Conservation (phyloP, 2,329 filamentous ascomycete genomes). For the Chalaropsis thielavioides region DNA sequence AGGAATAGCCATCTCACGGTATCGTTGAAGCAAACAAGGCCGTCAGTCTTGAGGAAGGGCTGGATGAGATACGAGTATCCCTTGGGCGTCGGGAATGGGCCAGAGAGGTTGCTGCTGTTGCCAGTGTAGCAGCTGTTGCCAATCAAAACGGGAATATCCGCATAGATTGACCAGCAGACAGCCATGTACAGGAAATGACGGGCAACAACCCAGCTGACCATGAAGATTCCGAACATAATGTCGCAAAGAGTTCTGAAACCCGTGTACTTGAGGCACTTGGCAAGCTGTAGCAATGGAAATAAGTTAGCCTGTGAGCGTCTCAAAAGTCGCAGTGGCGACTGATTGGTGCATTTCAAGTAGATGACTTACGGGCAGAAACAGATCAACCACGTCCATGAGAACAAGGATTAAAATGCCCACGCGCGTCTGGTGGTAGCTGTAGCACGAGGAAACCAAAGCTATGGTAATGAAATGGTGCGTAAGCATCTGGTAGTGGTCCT, state of each 20-base stretch:
- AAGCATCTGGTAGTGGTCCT: slow-evolving; percentile 95
- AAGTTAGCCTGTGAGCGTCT: slow-evolving; percentile 17
- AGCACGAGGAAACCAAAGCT: slow-evolving; percentile 63
- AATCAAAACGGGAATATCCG: slow-evolving; percentile 47
- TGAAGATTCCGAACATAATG: slow-evolving; percentile 68
- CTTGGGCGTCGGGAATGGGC: slow-evolving; percentile 38
- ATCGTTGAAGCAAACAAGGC: slow-evolving; percentile 65
- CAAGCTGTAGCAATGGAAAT: slow-evolving; percentile 39
- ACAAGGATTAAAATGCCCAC: slow-evolving; percentile 81
- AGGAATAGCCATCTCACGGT: slow-evolving; percentile 66
- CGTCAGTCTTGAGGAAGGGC: slow-evolving; percentile 56
- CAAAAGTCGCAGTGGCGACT: background rate
- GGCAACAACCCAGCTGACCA: slow-evolving; percentile 68
- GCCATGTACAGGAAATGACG: slow-evolving; percentile 69
- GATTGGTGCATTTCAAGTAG: background rate
- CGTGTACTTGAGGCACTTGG: slow-evolving; percentile 88
- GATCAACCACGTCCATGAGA: slow-evolving; percentile 86
- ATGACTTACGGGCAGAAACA: slow-evolving; percentile 62
- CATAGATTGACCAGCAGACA: slow-evolving; percentile 71
- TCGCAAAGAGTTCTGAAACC: slow-evolving; percentile 67
- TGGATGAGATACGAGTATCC: slow-evolving; percentile 51
- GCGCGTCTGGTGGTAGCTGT: slow-evolving; percentile 73
- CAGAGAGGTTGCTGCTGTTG: slow-evolving; percentile 37
- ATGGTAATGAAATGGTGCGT: slow-evolving; percentile 86
- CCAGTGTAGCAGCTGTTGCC: slow-evolving; percentile 57